Conservation (phyloP, 176 grass and related monocot genomes). For the Miscanthus lutarioriparius region DNA sequence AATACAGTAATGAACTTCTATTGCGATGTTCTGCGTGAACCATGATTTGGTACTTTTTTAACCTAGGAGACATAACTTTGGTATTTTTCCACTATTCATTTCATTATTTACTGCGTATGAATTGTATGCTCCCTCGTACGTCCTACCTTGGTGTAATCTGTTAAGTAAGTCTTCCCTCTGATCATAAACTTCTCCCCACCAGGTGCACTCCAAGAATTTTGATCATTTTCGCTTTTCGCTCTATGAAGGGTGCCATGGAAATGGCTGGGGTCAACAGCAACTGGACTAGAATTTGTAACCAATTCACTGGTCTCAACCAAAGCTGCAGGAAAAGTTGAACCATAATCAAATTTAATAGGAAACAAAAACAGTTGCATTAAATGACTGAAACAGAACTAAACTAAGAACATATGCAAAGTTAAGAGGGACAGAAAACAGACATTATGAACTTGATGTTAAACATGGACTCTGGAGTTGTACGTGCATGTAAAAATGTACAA, state of each 20-base stretch:
- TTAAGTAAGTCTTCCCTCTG: conserved; percentile 90
- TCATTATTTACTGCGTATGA: conserved; percentile 18
- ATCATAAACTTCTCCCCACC: conserved; percentile 94
- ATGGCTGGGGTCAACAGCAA: conserved; percentile 61
- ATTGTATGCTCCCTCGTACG: neutral
- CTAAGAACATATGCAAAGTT: neutral
- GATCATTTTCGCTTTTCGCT: conserved; percentile 59
- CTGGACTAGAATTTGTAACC: conserved; percentile 36
- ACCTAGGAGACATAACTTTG: conserved; percentile 12
- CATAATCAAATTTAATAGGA: neutral
- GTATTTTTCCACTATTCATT: neutral
- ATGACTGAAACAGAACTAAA: conserved; percentile 9
- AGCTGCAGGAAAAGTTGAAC: conserved; percentile 50
- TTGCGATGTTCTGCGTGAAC: neutral
- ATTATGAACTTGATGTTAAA: neutral
- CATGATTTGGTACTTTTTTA: neutral
- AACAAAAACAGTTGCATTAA: conserved; percentile 8
- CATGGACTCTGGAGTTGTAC: neutral
- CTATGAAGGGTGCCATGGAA: conserved; percentile 64
- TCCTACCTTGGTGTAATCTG: conserved; percentile 76
- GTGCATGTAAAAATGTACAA: conserved; percentile 6
- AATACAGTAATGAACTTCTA: conserved; percentile 25
- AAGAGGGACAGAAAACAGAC: neutral
- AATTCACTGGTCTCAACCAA: conserved; percentile 59
- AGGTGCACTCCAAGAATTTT: conserved; percentile 85